Base-by-base conservation (phyloP, 768 basidiomycete species). In the Xerocomellus amylosporus region DNA sequence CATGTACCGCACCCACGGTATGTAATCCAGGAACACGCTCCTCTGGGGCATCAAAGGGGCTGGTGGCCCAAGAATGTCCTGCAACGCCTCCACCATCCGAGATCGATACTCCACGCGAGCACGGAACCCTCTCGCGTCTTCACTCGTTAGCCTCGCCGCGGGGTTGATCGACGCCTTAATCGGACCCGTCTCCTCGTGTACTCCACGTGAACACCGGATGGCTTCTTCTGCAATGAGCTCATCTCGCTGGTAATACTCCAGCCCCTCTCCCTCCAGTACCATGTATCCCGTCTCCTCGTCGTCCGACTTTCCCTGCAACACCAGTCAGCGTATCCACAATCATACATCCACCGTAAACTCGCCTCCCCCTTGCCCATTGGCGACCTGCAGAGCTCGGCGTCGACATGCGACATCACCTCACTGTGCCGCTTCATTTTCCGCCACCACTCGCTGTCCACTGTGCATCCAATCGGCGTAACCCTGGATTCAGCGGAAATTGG, bases 1-100 rank as follows among this genome's bases (percentile, higher is more conserved):
- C 67, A 95, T 87, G 55, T 73, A 64, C 54, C 85, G 75, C 46
- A 92, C 73, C 71, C 78, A 80, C 31, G 92, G 87, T 60, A 82
- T 72, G 70, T 90, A 88, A 45, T 95, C 89, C 64, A 86, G 67
- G 62, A 80, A 78, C 54, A 87, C 70, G 37, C 73, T 71, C 19
- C 64, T 63, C 45, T 78, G 74, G 13, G 79, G 77, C 64, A 81
- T 71, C 40, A 76, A 55, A 50, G 78, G 71, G 28, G 71, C 66
- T 19, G 73, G 67, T 49, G 72, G 65, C 17, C 76, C 75, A 58
- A 84, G 73, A 40, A 83, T 62, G 54, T 75, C 74, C 53, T 75
- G 72, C 60, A 90, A 69, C 63, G 79, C 77, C 54, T 71, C 71
- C 56, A 64, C 67, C 61, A 80, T 75, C 64, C 69, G 65, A 50